Percentiles rank a stretch among this genome's conserved stretches.
These are phyloP conservation scores for Myxozyma udenii DNA, from an alignment of 805 yeast species.

Conservation along the genomic window DNA sequence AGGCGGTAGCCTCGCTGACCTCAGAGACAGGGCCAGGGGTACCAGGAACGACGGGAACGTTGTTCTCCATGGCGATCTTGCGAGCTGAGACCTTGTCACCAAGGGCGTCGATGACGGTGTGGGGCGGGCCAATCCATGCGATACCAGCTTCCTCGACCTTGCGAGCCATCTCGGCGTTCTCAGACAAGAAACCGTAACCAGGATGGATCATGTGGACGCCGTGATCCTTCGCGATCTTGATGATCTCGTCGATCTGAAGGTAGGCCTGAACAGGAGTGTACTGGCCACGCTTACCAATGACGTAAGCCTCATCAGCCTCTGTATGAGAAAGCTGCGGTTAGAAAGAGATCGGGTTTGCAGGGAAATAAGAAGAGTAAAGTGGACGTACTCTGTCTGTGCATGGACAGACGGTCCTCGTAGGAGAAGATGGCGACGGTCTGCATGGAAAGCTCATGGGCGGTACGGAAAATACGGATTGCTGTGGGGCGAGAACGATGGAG, in stretches of 20 bases:
- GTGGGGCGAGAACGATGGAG: conserved; percentile 45
- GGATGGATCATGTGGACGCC: conserved; percentile 86
- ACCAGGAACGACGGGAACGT: conserved; percentile 95
- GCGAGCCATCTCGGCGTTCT: conserved; percentile 88
- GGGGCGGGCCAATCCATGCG: conserved; percentile 94
- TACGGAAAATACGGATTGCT: conserved; percentile 68
- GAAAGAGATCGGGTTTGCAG: background rate
- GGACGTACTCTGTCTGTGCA: conserved; percentile 72
- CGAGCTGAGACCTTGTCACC: conserved; percentile 98
- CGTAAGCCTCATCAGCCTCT: conserved; percentile 53
- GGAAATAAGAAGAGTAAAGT: background rate
- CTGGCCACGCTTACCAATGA: conserved; percentile 84
- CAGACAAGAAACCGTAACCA: conserved; percentile 87
- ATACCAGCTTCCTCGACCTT: conserved; percentile 89
- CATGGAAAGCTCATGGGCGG: conserved; percentile 97
- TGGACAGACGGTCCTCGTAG: conserved; percentile 89
- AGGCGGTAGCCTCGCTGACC: conserved; percentile 71
- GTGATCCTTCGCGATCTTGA: conserved; percentile 74
- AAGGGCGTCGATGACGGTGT: conserved; percentile 82
- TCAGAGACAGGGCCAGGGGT: conserved; percentile 93
- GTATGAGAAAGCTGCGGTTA: background rate
- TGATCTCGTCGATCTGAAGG: conserved; percentile 91
- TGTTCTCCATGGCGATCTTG: conserved; percentile 70
- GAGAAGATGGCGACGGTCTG: conserved; percentile 96
- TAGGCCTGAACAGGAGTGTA: conserved; percentile 95